phyloP scores from a whole-genome alignment of 1,139 yeast genomes.

The Debaryomyces nepalensis region DNA sequence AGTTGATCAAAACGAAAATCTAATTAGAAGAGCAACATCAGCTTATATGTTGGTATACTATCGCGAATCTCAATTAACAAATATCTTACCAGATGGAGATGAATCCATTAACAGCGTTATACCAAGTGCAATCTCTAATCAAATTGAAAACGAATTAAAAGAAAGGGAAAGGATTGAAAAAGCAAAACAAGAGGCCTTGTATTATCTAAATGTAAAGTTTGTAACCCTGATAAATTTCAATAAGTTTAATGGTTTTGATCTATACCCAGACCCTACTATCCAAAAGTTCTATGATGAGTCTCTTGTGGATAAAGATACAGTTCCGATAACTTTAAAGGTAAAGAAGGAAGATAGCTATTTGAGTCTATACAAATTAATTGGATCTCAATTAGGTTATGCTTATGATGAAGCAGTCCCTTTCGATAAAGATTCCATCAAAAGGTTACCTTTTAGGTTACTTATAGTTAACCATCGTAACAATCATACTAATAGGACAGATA shows the following conservation, averaged over 20 bases:
- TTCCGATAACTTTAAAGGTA: conserved; percentile 57
- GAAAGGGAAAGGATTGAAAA: conserved; percentile 60
- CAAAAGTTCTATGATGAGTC: conserved; percentile 52
- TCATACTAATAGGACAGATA: conserved; percentile 70
- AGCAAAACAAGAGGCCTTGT: conserved; percentile 78
- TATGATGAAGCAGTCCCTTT: conserved; percentile 17
- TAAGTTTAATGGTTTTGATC: conserved; percentile 74
- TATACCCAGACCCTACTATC: conserved; percentile 63
- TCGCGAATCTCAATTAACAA: conserved; percentile 62
- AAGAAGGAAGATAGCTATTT: conserved; percentile 60
- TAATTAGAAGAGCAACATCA: conserved; percentile 79
- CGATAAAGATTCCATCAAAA: conserved; percentile 26
- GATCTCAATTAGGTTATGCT: conserved; percentile 44
- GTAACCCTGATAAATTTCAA: conserved; percentile 57
- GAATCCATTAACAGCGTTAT: conserved; percentile 46
- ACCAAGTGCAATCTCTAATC: conserved; percentile 71
- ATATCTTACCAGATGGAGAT: conserved; percentile 63
- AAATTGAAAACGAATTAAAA: conserved; percentile 63
- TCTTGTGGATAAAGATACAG: conserved; percentile 49
- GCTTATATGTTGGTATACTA: conserved; percentile 97
- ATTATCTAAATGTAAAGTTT: conserved; percentile 65
- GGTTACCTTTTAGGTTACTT: conserved; percentile 60
- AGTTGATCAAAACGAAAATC: conserved; percentile 64
- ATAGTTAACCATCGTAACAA: conserved; percentile 72
- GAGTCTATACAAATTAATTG: conserved; percentile 56